phyloP scores from a whole-genome alignment of 768 basidiomycete species.

The Erythrobasidium yunnanense region DNA sequence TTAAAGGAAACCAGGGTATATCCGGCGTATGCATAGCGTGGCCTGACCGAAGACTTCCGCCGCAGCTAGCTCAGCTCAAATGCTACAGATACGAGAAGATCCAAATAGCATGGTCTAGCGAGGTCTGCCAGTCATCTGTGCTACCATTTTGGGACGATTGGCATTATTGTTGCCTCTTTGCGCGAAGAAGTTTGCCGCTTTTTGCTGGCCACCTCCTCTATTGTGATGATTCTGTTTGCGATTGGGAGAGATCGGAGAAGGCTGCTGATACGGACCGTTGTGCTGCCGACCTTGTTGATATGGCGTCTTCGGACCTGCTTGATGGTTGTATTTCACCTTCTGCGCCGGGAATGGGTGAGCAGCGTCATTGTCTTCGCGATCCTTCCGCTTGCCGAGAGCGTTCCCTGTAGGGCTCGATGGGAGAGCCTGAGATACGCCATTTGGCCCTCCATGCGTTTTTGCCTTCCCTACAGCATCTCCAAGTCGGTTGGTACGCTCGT shows the following conservation, averaged over 20 bases:
- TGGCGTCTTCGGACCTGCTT: not conserved
- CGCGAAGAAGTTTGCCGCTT: not conserved
- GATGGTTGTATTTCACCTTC: not conserved
- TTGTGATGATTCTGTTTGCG: too few relatives aligned
- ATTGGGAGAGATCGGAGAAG: too few relatives aligned
- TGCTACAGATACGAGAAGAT: too few relatives aligned
- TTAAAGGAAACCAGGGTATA: too few relatives aligned
- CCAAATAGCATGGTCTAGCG: not conserved
- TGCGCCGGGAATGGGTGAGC: constrained; percentile 2
- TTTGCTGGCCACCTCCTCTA: too few relatives aligned
- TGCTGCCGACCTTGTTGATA: not conserved
- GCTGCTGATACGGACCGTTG: too few relatives aligned
- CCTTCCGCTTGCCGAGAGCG: constrained; percentile 19
- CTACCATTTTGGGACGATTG: not conserved
- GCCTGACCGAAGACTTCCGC: too few relatives aligned
- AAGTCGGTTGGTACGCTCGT: constrained; percentile 55
- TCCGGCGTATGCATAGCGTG: too few relatives aligned
- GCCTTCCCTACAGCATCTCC: constrained; percentile 3
- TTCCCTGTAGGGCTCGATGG: not conserved
- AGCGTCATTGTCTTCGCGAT: constrained; percentile 9
- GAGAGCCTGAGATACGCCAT: not conserved
- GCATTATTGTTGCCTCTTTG: not conserved
- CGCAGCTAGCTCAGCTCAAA: too few relatives aligned
- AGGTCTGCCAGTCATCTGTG: not conserved
- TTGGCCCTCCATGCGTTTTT: not conserved